These are phyloP conservation scores for Onygena corvina DNA, from an alignment of 2,329 filamentous ascomycete species.

Conservation along the genomic window DNA sequence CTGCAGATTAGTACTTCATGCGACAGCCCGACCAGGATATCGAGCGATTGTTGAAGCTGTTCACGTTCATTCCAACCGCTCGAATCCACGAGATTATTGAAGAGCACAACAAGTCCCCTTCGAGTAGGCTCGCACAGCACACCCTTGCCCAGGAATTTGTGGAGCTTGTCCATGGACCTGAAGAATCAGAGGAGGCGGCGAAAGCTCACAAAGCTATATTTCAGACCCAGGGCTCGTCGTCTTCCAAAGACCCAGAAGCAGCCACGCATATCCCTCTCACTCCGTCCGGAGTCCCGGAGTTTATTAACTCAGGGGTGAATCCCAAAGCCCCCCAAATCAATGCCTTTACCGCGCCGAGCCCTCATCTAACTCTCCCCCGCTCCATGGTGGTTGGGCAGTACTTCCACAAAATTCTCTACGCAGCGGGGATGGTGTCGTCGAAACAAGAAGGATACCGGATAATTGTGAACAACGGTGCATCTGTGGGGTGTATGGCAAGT, in stretches of 20 bases:
- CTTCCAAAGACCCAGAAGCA: not conserved
- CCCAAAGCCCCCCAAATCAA: not conserved
- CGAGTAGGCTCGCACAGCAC: constrained; percentile 69
- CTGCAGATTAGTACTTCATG: constrained; percentile 59
- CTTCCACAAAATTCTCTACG: constrained; percentile 40
- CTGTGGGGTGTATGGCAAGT: constrained; percentile 36
- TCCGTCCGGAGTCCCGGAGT: constrained; percentile 13
- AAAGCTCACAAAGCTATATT: constrained; percentile 42
- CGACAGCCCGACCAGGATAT: constrained; percentile 70
- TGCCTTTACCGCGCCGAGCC: constrained; percentile 10
- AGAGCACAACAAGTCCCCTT: constrained; percentile 54
- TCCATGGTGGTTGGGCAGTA: constrained; percentile 39
- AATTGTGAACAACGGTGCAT: constrained; percentile 39
- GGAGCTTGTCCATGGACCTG: constrained; percentile 60
- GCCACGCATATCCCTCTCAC: constrained; percentile 13
- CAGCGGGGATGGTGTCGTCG: constrained; percentile 41
- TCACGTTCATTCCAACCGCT: constrained; percentile 70
- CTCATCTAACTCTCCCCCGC: constrained; percentile 25
- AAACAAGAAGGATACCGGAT: constrained; percentile 42
- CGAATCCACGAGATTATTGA: constrained; percentile 58
- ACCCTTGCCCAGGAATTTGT: constrained; percentile 70
- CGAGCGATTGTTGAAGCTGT: constrained; percentile 68
- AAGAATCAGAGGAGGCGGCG: constrained; percentile 52
- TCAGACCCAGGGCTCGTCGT: constrained; percentile 24
- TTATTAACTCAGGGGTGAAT: not conserved